Base-by-base conservation (phyloP, 441 rosid species). In the Euphorbia corollata region DNA sequence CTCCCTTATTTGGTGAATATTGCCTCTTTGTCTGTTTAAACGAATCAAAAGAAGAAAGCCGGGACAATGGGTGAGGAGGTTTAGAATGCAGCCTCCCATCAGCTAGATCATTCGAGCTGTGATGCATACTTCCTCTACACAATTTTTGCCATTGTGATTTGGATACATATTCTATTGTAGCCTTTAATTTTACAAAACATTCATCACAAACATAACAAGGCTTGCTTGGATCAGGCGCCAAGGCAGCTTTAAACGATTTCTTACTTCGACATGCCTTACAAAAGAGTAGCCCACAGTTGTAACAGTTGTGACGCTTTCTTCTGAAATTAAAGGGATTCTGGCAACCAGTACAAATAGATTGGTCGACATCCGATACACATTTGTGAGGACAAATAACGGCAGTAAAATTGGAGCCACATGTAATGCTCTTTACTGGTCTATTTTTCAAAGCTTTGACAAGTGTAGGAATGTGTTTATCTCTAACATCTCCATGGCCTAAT, bases 181-280 rank as follows among this genome's bases (percentile, higher is more conserved):
- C 83, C 72, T 68, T 85, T 50, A 90, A 77, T 77, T 88, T 90
- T 57, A 74, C 61, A 18, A 79, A 87, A 75, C 97, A 90, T 67
- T 82, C 88, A 61, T 84, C 91, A 65, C 97, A 90, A 61, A 88
- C 95, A 20, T 91, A 81, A 75, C 80, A 88, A 15, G 92, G 86
- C 77, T 86, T 90, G 83, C 66, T 84, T 74, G 72, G 77, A 68
- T 77, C 80, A 24, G 95, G 92, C 22, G 97, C 97, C 74, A 90
- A 68, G 68, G 92, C 81, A 62, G 95, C 92, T 76, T 80, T 85
- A 74, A 86, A 32, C 61, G 87, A 83, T 78, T 84, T 90, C 73
- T 73, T 86, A 77, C 79, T 74, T 57, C 88, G 84, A 76, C 97
- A 90, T 60, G 75, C 83, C 72, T 85, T 85, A 78, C 95, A 88